Evolutionary conservation across 1,284 basidiomycete species (phyloP).

Genomic region (Dichomitus squalens): DNA sequence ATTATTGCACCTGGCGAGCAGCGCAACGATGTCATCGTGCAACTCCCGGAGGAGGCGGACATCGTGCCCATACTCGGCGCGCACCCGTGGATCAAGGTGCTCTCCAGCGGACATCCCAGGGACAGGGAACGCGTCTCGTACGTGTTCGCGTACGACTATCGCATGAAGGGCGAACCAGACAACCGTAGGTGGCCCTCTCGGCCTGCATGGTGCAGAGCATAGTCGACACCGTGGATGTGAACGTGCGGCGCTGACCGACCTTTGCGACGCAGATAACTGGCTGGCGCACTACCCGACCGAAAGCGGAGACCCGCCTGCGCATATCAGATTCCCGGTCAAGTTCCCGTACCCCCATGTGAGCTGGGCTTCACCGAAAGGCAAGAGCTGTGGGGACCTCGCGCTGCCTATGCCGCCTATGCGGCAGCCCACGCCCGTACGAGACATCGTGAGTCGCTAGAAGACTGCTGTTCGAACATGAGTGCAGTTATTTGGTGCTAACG

Average conservation of each 20-base stretch:
- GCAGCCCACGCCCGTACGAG: conserved; percentile 21
- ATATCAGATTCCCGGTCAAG: conserved; percentile 24
- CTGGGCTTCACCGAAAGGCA: conserved; percentile 23
- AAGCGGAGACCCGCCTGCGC: conserved; percentile 21
- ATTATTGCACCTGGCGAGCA: conserved; percentile 2
- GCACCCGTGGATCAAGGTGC: conserved; percentile 30
- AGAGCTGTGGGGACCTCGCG: conserved; percentile 24
- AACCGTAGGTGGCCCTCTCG: conserved; percentile 25
- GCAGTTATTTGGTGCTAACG: neutral
- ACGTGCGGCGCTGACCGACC: neutral
- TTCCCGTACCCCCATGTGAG: conserved; percentile 29
- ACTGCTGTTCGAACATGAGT: neutral
- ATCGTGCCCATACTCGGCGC: conserved; percentile 30
- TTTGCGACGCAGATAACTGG: conserved; percentile 27
- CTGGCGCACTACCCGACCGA: conserved; percentile 15
- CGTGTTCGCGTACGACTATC: conserved; percentile 35
- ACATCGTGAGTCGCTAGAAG: conserved; percentile 13
- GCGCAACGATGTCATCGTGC: conserved; percentile 32
- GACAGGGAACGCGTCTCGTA: conserved; percentile 26
- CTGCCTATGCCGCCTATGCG: conserved; percentile 25
- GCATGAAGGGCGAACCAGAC: conserved; percentile 30
- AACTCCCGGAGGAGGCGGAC: conserved; percentile 27
- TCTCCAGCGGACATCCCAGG: conserved; percentile 4
- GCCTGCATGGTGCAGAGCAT: neutral
- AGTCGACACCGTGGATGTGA: neutral